These are phyloP conservation scores for Malbranchea zuffiana DNA, from an alignment of 2,329 filamentous ascomycete species.

Conservation along the genomic window DNA sequence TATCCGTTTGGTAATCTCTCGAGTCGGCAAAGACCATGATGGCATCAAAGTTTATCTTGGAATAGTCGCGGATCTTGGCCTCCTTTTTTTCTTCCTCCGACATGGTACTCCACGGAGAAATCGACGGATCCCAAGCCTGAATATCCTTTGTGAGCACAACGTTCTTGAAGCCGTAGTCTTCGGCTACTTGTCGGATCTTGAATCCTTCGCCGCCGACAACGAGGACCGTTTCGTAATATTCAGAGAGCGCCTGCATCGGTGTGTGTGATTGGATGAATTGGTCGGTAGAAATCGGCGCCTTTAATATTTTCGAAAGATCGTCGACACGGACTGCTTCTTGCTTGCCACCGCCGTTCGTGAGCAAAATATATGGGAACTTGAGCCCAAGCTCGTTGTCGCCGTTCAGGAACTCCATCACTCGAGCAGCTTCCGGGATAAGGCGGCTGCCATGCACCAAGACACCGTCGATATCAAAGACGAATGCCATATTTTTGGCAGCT, in stretches of 20 bases:
- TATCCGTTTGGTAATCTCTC: conserved; percentile 62
- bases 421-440: conserved; percentile 56
- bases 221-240: conserved; percentile 67
- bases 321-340: conserved; percentile 53
- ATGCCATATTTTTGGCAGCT: conserved; percentile 67
- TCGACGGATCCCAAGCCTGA: conserved; percentile 55
- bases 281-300: conserved; percentile 54
- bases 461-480: conserved; percentile 60
- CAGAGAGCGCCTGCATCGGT: conserved; percentile 62
- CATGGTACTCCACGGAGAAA: conserved; percentile 59
- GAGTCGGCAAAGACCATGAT: conserved; percentile 67
- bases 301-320: conserved; percentile 56
- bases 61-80: conserved; percentile 60
- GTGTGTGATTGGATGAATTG: conserved; percentile 72
- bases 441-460: conserved; percentile 64
- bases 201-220: conserved; percentile 67
- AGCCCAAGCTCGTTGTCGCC: conserved; percentile 68
- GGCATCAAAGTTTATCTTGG: conserved; percentile 59
- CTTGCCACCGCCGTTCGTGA: conserved; percentile 66
- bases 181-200: conserved; percentile 61
- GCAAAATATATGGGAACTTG: conserved; percentile 64
- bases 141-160: conserved; percentile 65
- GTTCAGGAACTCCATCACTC: conserved; percentile 59
- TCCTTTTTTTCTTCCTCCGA: conserved; percentile 56
- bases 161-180: conserved; percentile 63